A percentile compares a stretch with the other conserved stretches of the same genome.
These are phyloP conservation scores for Chaetoceros muelleri DNA, from an alignment of 108 stramenopile species.

Conservation along the genomic window DNA sequence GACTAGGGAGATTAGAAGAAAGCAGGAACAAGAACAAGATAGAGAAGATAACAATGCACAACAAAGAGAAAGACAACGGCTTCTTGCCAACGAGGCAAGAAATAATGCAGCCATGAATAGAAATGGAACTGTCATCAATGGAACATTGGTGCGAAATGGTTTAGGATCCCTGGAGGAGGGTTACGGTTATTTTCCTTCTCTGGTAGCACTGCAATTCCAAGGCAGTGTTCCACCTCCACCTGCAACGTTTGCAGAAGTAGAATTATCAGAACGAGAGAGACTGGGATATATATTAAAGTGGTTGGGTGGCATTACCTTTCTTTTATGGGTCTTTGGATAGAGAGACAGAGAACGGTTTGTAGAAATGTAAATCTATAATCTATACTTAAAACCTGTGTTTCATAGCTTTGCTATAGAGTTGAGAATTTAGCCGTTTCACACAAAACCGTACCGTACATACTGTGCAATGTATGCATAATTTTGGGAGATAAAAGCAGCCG, in stretches of 20 bases:
- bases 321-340: no score
- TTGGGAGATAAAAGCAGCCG: no score
- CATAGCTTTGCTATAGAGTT: no score
- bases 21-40: neutral
- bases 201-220: conserved; percentile 2
- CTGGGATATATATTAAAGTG: neutral
- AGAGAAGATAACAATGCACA: neutral
- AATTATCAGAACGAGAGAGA: neutral
- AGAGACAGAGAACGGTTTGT: no score
- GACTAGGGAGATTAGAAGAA: neutral
- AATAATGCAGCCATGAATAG: neutral
- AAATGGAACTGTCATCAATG: neutral
- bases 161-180: conserved; percentile 1
- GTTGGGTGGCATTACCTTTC: neutral
- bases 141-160: no score
- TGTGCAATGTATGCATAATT: no score
- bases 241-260: neutral
- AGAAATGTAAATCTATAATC: no score
- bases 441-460: no score
- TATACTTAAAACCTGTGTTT: no score
- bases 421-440: no score
- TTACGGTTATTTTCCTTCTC: neutral
- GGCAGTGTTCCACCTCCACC: neutral
- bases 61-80: neutral
- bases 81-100: neutral